These are phyloP conservation scores for Talaromyces funiculosus DNA, from an alignment of 2,329 filamentous ascomycete species.

Conservation along the genomic window DNA sequence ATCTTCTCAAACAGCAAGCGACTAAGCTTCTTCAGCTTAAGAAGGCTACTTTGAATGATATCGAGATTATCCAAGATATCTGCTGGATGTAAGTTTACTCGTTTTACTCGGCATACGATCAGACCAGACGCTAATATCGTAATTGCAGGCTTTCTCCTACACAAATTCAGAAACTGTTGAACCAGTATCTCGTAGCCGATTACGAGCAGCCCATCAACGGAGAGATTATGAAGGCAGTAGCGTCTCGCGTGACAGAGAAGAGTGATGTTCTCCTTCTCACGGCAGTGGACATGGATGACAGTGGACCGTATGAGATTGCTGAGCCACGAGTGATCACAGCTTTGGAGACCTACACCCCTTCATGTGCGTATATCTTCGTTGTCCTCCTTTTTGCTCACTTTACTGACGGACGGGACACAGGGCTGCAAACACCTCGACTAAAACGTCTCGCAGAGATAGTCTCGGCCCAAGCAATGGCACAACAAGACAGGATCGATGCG, in stretches of 20 bases:
- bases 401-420: conserved; percentile 36
- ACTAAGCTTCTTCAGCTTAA: conserved; percentile 97
- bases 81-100: conserved; percentile 85
- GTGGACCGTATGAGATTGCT: conserved; percentile 95
- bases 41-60: conserved; percentile 98
- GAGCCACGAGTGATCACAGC: conserved; percentile 94
- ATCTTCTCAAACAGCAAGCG: conserved; percentile 61
- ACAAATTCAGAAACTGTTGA: conserved; percentile 97
- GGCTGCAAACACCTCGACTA: conserved; percentile 90
- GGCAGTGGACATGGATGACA: conserved; percentile 98
- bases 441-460: conserved; percentile 98
- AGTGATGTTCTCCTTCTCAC: conserved; percentile 89
- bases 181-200: conserved; percentile 96
- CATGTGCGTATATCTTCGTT: conserved; percentile 59
- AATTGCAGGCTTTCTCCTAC: conserved; percentile 78
- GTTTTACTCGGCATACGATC: not conserved
- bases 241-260: conserved; percentile 95
- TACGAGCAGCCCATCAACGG: conserved; percentile 99
- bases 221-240: conserved; percentile 99
- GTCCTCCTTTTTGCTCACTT: not conserved
- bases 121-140: conserved; percentile 11
- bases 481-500: conserved; percentile 75
- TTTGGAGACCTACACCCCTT: conserved; percentile 95
- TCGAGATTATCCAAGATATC: conserved; percentile 99
- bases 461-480: conserved; percentile 89